These are phyloP conservation scores for Starmera pachycereana DNA, from an alignment of 805 yeast species.

Conservation along the genomic window DNA sequence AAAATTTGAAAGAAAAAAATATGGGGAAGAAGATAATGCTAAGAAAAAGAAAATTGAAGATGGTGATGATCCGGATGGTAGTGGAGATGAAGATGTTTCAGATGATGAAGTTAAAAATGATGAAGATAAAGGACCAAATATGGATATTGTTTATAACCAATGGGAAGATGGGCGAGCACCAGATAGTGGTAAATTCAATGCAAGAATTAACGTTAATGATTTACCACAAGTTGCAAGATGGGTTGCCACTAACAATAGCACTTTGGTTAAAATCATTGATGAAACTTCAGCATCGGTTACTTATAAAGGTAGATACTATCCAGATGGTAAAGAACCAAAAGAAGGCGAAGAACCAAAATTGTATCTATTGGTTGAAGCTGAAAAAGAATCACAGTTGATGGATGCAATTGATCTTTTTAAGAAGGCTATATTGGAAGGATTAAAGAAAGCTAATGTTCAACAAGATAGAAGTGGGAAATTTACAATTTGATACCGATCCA, in stretches of 20 bases:
- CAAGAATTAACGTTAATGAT: slow-evolving; percentile 73
- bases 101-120: slow-evolving; percentile 10
- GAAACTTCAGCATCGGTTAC: slow-evolving; percentile 70
- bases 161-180: slow-evolving; percentile 47
- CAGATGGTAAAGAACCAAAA: slow-evolving; percentile 45
- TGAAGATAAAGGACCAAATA: slow-evolving; percentile 15
- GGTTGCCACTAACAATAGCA: slow-evolving; percentile 62
- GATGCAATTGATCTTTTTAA: slow-evolving; percentile 51
- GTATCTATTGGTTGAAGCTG: slow-evolving; percentile 70
- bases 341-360: slow-evolving; percentile 62
- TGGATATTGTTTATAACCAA: slow-evolving; percentile 38
- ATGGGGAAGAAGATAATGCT: slow-evolving; percentile 29
- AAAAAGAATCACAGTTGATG: slow-evolving; percentile 44
- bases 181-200: slow-evolving; percentile 45
- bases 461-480: slow-evolving; percentile 39
- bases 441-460: slow-evolving; percentile 36
- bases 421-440: slow-evolving; percentile 44
- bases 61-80: slow-evolving; percentile 11
- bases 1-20: slow-evolving; percentile 38
- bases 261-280: slow-evolving; percentile 54
- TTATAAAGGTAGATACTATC: slow-evolving; percentile 68
- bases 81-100: slow-evolving; percentile 17
- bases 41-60: slow-evolving; percentile 5
- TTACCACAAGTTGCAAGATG: slow-evolving; percentile 74
- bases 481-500: slow-evolving; percentile 23